Base-by-base conservation (phyloP, 768 basidiomycete genomes). In the Dioszegia hungarica region DNA sequence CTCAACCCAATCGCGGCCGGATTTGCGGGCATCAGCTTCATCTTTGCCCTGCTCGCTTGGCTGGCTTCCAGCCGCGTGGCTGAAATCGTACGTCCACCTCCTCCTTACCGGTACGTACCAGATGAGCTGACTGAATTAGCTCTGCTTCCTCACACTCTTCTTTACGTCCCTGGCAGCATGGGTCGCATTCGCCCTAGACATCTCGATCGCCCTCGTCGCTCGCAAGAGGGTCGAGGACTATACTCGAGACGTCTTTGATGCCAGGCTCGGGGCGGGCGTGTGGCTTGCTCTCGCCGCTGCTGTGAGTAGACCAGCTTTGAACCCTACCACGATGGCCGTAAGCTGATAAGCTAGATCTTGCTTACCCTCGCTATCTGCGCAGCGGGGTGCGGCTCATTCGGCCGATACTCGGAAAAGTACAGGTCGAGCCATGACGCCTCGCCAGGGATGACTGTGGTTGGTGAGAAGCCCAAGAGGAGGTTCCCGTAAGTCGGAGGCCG, bases 31-130 rank as follows among this genome's bases (percentile, higher is more conserved):
- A 40, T 73, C 28, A 61, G 59, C 41, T 52, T 73, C 24, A 34
- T 65, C 49, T 67, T 67, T 29, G 61, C 67, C 2, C 61, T 72
- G 28, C 63, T 71, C n/a, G 71, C 69, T 24, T 73, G 67, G 65
- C 62, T 56, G 34, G 67, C 60, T 55, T 39, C 62, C 3, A 63
- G 59, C 41, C 49, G 71, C 31, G 36, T 60, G 4, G 40, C 60
- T 43, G 68, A 71, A 34, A 70, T 73, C 46, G 66, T 73, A 50
- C 60, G 68, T 57, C 28, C 14, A 37, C 36, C 28, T 19, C 10
- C 5, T n/a, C 38, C 31, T 44, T 17, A 20, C 5, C 33, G 6
- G 34, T 11, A n/a, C n/a, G n/a, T n/a, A n/a, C n/a, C n/a, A n/a
- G n/a, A 17, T 25, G 14, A 25, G 31, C 56, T 57, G 22, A 59